A percentile compares a stretch with the other conserved stretches of the same genome.
phyloP scores from a whole-genome alignment of 1,284 basidiomycete species.

The Naganishia sp. region DNA sequence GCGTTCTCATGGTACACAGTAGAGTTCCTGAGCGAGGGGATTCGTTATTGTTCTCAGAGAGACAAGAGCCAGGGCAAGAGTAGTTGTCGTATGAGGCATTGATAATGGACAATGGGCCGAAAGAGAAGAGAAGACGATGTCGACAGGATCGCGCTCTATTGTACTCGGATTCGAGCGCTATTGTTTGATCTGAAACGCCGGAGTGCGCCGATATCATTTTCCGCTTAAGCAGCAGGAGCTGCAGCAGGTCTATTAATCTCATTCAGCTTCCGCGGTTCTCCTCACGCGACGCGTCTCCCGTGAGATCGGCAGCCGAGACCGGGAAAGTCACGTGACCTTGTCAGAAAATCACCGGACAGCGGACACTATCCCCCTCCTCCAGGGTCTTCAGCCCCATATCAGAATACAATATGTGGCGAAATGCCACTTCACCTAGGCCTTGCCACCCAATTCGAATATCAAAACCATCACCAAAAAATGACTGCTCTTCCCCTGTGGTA shows the following conservation, averaged over 20 bases:
- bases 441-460: too few relatives aligned
- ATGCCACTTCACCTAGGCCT: too few relatives aligned
- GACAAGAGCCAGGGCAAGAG: too few relatives aligned
- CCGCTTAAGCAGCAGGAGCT: neutral
- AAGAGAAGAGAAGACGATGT: neutral
- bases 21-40: neutral
- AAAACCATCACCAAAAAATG: constrained; percentile 14
- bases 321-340: constrained; percentile 4
- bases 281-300: neutral
- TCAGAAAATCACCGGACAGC: constrained; percentile 14
- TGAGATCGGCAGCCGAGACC: constrained; percentile 4
- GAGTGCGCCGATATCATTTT: neutral
- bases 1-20: neutral
- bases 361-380: neutral
- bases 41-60: neutral
- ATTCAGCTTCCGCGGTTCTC: too few relatives aligned
- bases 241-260: too few relatives aligned
- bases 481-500: constrained; percentile 31
- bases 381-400: neutral
- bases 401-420: too few relatives aligned
- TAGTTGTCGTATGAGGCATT: neutral
- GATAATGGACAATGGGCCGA: neutral
- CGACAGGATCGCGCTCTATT: neutral
- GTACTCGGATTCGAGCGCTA: neutral
- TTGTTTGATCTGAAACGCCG: constrained; percentile 6